Base-by-base conservation (phyloP, 129 eudicot genomes). In the Helichrysum umbraculigerum region DNA sequence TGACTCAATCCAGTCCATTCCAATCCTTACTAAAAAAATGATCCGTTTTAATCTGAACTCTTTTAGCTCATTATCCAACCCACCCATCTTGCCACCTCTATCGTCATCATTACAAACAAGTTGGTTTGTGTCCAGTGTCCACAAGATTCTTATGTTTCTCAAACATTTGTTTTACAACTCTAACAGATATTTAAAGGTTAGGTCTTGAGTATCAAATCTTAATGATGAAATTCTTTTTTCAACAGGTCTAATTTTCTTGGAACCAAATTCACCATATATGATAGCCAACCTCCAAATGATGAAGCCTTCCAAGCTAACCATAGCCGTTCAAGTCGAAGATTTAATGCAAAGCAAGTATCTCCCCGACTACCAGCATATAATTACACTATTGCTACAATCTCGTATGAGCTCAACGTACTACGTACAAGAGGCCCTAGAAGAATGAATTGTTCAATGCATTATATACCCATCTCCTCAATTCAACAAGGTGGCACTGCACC, bases 401-500 rank as follows among this genome's bases (percentile, higher is more conserved):
- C 88, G 39, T 92, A 92, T 20, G 98, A 92, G 79, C 88, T 90
- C 61, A 90, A 90, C 35, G 88, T 90, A 44, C 90, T 90, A 28
- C 90, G 92, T 14, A 90, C 92, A 16, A 76, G 98, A 69, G 98
- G 96, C 22, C 98, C 98, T 4, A 79, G 98, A 76, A 83, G 93
- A 79, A 79, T 92, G 85, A 85, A 87, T 28, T 92, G 96, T 68
- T 81, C 78, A 52, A 86, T 87, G 91, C 79, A 83, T 42, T 80
- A 90, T 7, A 86, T 92, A 63, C 98, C 96, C 29, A 74, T 84
- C 28, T 76, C 93, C 71, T 84, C 98, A 54, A 83, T 92, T 34
- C 92, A 92, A 74, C 89, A 87, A 35, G 97, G 97, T 8, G 97
- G 97, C 28, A 81, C 77, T 1, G 97, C 97, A 42, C 97, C 97